Percentiles rank a stretch among this genome's conserved stretches.
These are phyloP conservation scores for Ophiosphaerella herpotricha DNA, from an alignment of 2,329 filamentous ascomycete genomes.

Conservation along the genomic window DNA sequence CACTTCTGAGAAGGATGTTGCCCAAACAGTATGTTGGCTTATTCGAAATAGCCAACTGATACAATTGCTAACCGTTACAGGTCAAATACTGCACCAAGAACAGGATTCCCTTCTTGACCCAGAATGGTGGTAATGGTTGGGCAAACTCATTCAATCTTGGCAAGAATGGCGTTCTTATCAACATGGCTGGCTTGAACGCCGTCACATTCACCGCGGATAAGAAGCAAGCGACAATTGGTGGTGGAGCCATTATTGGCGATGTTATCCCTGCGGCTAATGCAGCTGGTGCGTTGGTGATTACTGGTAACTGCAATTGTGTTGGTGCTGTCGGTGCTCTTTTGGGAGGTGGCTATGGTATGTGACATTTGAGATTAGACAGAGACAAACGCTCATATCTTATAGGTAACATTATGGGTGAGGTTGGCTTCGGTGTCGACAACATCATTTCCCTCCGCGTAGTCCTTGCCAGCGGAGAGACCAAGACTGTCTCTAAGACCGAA, in stretches of 20 bases:
- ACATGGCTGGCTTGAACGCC: conserved; percentile 30
- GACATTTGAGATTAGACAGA: too few species aligned
- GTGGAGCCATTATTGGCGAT: conserved; percentile 44
- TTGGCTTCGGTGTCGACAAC: conserved; percentile 61
- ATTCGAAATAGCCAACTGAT: background rate
- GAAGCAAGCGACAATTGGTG: conserved; percentile 31
- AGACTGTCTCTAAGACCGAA: conserved; percentile 31
- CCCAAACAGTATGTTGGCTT: conserved; percentile 16
- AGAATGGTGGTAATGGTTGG: conserved; percentile 38
- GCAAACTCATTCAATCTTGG: conserved; percentile 28
- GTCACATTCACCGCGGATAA: conserved; percentile 30
- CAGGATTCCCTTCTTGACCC: conserved; percentile 29
- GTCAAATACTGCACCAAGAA: conserved; percentile 26
- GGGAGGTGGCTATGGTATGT: conserved; percentile 58
- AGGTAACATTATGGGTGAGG: conserved; percentile 57
- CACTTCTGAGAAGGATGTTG: conserved; percentile 25
- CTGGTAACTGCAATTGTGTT: conserved; percentile 41
- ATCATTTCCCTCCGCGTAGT: conserved; percentile 40
- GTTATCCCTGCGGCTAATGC: conserved; percentile 47
- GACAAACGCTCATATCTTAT: background rate
- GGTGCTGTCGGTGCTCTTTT: conserved; percentile 35
- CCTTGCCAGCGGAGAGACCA: conserved; percentile 32
- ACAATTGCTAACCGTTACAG: conserved; percentile 9
- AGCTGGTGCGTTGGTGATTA: conserved; percentile 30
- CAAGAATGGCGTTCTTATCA: conserved; percentile 34